Conservation (phyloP, 306 rosid species). For the Fagus sylvatica region DNA sequence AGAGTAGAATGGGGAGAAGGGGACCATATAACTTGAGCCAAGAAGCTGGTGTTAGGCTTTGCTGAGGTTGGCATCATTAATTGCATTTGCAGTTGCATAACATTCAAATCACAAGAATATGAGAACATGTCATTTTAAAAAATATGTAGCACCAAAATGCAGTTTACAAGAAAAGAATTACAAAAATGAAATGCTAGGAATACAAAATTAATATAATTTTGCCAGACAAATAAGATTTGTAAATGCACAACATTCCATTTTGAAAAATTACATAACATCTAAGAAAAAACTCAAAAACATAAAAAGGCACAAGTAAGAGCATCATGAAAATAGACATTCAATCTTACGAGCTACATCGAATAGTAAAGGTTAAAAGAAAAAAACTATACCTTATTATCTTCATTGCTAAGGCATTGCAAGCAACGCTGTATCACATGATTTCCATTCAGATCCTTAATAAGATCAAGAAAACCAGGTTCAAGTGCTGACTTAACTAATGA, state of each 20-base stretch:
- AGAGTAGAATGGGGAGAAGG: background rate
- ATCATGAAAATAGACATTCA: background rate
- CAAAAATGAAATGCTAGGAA: background rate
- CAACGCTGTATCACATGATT: constrained; percentile 69
- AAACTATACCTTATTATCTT: constrained; percentile 56
- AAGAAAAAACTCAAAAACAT: background rate
- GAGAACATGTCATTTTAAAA: background rate
- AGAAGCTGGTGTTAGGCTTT: background rate
- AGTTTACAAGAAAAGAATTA: background rate
- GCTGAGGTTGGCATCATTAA: background rate
- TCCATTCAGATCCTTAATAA: constrained; percentile 63
- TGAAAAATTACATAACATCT: too few relatives aligned
- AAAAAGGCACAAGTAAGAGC: background rate
- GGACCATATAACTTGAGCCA: background rate
- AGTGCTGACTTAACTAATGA: constrained; percentile 50
- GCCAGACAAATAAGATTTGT: background rate
- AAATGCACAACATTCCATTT: background rate
- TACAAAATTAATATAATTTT: background rate
- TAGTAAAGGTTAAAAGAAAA: constrained; percentile 4
- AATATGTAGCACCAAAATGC: background rate
- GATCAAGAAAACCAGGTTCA: constrained; percentile 63
- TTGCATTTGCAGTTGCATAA: background rate
- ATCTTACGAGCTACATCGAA: background rate
- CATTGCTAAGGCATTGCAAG: constrained; percentile 53
- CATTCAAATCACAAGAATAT: background rate